Base-by-base conservation (phyloP, 768 basidiomycete species). In the Termitomyces sp. region DNA sequence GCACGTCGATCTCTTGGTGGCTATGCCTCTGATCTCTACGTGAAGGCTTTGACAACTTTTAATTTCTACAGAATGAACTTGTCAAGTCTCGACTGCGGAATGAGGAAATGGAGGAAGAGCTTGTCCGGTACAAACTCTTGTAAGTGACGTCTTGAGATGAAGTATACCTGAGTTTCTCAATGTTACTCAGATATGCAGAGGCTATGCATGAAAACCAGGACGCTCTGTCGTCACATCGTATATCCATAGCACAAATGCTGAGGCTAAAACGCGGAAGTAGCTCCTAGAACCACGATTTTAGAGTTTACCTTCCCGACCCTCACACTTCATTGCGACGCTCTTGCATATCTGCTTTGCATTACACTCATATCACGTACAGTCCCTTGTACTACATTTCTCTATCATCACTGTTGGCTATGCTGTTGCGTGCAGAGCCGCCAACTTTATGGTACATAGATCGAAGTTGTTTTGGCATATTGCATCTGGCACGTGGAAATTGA, bases 91-190 rank as follows among this genome's bases (percentile, higher is more conserved):
- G 95, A 51, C 74, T 98, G 40, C 85, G 87, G 58, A 91, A 92
- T 63, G 96, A 99, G 68, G 95, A 98, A 68, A 79, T 96, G 58
- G 97, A 98, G 70, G 82, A 86, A 56, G 93, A 98, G 69, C 82
- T 99, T 17, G 95, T 99, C 38, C 85, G 90, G 41, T 98, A 97
- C 74, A 97, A 97, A 73, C 75, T 97, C 44, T 69, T 96, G 91
- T 95, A 65, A 69, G 89, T 76, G 7, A 11, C 31, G 19, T 7
- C 51, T 37, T 17, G 29, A 59, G 59, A 8, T 38, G 27, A 44
- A 27, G 19, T 42, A 21, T 44, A 21, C 41, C 54, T 35, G 40
- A 25, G 3, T 16, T 43, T 45, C 48, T 55, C 16, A 51, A 41
- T 47, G 51, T 21, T 48, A 38, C 54, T 6, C 45, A 82, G 80